Evolutionary conservation across 1,139 yeast species (phyloP), one percentile per base, ranked within the genome.

Genomic region (Blastobotrys raffinosifermentans): DNA sequence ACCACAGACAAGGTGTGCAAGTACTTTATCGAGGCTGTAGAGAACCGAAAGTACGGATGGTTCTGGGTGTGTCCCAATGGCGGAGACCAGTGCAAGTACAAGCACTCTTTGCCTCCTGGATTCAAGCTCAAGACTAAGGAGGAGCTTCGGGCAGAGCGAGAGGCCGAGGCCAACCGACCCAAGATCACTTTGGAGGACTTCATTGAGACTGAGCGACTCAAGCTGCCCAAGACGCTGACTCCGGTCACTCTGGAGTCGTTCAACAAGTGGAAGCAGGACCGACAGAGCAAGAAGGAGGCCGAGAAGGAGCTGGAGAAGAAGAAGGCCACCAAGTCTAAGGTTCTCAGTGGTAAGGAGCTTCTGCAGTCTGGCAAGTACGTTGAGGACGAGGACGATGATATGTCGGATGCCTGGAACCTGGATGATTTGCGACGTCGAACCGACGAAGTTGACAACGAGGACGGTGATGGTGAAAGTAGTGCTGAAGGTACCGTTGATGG

Each of bases 31-130:
- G 96, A 87, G 44, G 98, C 98, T 0, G 97, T 93, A 44, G 98
- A 93, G 58, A 87, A 87, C 57, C 93, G 94, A 41, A 89, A 91
- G 60, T 91, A 93, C 59, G 98, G 99, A 53, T 91, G 98, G 98
- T 89, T 91, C 64, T 91, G 98, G 99, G 74, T 75, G 21, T 91
- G 99, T 68, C 99, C 98, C 25, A 85, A 85, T 53, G 91, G 91
- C 29, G 96, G 96, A 47, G 79, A 81, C 50, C 81, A 77, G 40
- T 93, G 99, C 75, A 91, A 82, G 69, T 93, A 93, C 68, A 79
- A 75, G 62, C 99, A 93, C 64, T 82, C 97, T n/a, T 72, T 93
- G 53, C 99, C 99, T 30, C 87, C 93, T 32, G 99, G 98, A 1
- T 93, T 87, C 62, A 94, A 86, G 38, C 75, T 93, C 65, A 93